Evolutionary conservation across 2,329 filamentous ascomycete genomes (phyloP).

Genomic region (Pezicula rhizophila): DNA sequence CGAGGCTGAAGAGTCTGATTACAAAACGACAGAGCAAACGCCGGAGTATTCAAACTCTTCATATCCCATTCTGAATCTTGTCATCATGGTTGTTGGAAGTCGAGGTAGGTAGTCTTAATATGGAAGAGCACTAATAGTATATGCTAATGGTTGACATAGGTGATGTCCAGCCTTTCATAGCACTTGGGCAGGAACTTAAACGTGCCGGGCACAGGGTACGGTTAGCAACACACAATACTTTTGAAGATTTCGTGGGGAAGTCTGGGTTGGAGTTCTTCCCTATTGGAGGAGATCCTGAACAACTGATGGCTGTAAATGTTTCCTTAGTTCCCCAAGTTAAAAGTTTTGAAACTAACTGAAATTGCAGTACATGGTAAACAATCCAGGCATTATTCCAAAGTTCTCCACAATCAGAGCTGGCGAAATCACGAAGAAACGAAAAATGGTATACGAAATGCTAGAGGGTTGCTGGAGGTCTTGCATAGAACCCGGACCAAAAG

Average conservation of each 20-base stretch:
- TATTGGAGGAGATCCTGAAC: constrained; percentile 56
- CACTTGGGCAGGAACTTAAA: constrained; percentile 57
- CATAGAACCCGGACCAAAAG: constrained; percentile 56
- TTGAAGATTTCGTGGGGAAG: constrained; percentile 59
- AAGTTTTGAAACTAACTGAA: not conserved
- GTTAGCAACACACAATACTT: constrained; percentile 63
- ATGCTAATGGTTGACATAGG: constrained; percentile 54
- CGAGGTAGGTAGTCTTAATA: constrained; percentile 33
- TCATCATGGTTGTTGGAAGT: constrained; percentile 67
- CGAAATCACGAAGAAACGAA: constrained; percentile 65
- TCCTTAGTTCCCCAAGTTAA: not conserved
- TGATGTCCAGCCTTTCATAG: constrained; percentile 69
- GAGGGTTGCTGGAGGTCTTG: constrained; percentile 79
- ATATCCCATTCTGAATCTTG: constrained; percentile 47
- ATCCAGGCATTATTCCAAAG: constrained; percentile 75
- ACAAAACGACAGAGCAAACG: not conserved
- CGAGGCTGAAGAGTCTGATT: not conserved
- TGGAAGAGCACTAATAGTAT: not conserved
- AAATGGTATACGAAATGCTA: constrained; percentile 70
- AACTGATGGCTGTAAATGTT: constrained; percentile 4
- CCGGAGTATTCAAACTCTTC: not conserved
- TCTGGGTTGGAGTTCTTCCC: constrained; percentile 66
- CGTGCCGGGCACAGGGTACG: constrained; percentile 63
- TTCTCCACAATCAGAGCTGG: constrained; percentile 68
- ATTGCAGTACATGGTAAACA: constrained; percentile 71